A percentile compares a stretch with the other conserved stretches of the same genome.
Conservation (phyloP, 2,329 filamentous ascomycete genomes). For the Microdochium trichocladiopsis region DNA sequence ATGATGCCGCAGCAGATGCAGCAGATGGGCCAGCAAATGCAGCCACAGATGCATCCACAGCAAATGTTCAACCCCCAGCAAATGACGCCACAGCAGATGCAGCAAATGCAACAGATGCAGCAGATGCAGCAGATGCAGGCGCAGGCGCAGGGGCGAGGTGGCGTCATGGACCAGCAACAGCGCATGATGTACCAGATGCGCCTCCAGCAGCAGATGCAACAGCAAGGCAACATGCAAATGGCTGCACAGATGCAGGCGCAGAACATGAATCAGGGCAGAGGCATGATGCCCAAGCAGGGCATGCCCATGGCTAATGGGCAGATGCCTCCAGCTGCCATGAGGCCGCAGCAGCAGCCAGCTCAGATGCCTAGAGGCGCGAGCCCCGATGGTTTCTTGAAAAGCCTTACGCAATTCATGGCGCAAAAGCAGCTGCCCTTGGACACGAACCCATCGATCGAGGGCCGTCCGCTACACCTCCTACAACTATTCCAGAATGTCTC, state of each 20-base stretch:
- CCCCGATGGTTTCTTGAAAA: constrained; percentile 68
- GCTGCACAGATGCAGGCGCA: constrained; percentile 43
- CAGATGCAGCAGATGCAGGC: constrained; percentile 23
- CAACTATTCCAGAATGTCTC: constrained; percentile 72
- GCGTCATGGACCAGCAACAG: constrained; percentile 65
- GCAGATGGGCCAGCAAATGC: constrained; percentile 24
- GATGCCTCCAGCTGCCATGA: constrained; percentile 38
- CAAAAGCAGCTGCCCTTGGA: constrained; percentile 69
- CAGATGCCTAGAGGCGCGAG: constrained; percentile 34
- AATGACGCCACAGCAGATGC: constrained; percentile 30
- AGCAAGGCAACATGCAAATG: constrained; percentile 45
- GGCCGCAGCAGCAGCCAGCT: constrained; percentile 34
- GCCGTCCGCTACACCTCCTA: constrained; percentile 67
- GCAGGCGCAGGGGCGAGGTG: constrained; percentile 40
- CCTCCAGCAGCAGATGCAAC: constrained; percentile 66
- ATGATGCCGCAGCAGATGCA: constrained; percentile 27
- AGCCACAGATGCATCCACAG: constrained; percentile 27
- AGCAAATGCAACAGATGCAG: constrained; percentile 35
- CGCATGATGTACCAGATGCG: constrained; percentile 76
- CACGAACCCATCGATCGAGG: constrained; percentile 63
- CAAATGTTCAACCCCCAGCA: constrained; percentile 1
- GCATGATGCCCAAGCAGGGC: constrained; percentile 46
- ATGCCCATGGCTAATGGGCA: constrained; percentile 50
- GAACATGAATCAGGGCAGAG: constrained; percentile 30
- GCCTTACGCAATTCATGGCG: constrained; percentile 70